These are phyloP conservation scores for Cladosporium cucumerinum DNA, from an alignment of 2,329 filamentous ascomycete species.

Conservation along the genomic window DNA sequence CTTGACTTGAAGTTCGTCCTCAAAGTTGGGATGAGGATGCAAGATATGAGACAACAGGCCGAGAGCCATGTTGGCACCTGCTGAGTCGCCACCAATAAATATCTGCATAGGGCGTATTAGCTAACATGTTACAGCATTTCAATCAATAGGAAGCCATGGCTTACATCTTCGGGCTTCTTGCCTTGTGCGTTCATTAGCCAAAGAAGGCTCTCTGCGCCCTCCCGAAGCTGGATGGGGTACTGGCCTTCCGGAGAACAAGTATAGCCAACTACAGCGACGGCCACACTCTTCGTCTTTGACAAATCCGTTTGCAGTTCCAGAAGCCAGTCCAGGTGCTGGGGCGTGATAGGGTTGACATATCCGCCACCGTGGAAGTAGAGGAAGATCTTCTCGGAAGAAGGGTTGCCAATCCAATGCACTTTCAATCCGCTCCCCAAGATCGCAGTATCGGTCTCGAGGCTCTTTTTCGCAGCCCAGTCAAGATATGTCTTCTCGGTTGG, in stretches of 20 bases:
- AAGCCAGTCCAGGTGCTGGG: slow-evolving; percentile 51
- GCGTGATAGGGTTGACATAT: slow-evolving; percentile 48
- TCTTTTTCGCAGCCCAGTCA: slow-evolving; percentile 34
- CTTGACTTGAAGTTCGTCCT: slow-evolving; percentile 32
- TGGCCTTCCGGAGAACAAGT: slow-evolving; percentile 49
- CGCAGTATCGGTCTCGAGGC: slow-evolving; percentile 39
- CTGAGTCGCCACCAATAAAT: slow-evolving; percentile 52
- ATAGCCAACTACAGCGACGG: slow-evolving; percentile 56
- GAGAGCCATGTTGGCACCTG: slow-evolving; percentile 50
- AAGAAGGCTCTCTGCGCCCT: slow-evolving; percentile 44
- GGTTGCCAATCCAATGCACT: slow-evolving; percentile 47
- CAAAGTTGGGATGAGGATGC: slow-evolving; percentile 56
- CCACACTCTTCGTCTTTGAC: slow-evolving; percentile 37
- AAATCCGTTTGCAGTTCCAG: slow-evolving; percentile 44
- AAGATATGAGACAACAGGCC: slow-evolving; percentile 49
- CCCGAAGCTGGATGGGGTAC: slow-evolving; percentile 49
- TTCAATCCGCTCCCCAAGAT: slow-evolving; percentile 44
- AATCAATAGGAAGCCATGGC: neutral
- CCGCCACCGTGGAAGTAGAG: slow-evolving; percentile 55
- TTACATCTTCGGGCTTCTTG: slow-evolving; percentile 36
- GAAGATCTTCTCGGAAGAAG: slow-evolving; percentile 39
- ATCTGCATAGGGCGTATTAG: slow-evolving; percentile 33
- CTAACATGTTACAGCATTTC: neutral
- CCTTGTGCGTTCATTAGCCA: slow-evolving; percentile 40
- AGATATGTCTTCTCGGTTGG: slow-evolving; percentile 37